phyloP scores from a whole-genome alignment of 108 stramenopile species.

The Cyclotella baltica region DNA sequence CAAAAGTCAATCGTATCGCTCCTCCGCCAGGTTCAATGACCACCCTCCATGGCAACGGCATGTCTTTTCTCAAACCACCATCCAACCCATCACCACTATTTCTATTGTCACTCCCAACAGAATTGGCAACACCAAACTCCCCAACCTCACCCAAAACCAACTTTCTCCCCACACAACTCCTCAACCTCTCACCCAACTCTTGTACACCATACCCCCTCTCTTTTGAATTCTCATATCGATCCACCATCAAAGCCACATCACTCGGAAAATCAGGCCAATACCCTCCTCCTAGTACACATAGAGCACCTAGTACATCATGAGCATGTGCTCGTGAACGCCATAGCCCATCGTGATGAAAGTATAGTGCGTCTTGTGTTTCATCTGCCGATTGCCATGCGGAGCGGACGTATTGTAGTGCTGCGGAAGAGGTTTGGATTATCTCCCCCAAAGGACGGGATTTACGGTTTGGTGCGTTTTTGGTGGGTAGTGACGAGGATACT shows the following conservation, averaged over 20 bases:
- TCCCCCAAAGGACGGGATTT: slow-evolving; percentile 29
- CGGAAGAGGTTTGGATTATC: slow-evolving; percentile 57
- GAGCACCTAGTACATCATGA: slow-evolving; percentile 82
- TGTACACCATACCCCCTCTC: slow-evolving; percentile 62
- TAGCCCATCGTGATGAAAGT: slow-evolving; percentile 85
- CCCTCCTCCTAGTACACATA: slow-evolving; percentile 60
- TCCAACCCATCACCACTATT: not conserved
- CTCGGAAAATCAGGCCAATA: slow-evolving; percentile 77
- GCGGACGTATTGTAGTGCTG: slow-evolving; percentile 71
- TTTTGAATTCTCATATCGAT: slow-evolving; percentile 66
- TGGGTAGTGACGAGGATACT: slow-evolving; percentile 59
- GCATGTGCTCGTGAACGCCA: slow-evolving; percentile 65
- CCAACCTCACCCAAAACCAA: slow-evolving; percentile 83
- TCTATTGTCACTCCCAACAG: not conserved
- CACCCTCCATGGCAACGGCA: slow-evolving; percentile 50
- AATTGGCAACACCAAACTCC: slow-evolving; percentile 5
- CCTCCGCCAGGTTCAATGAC: slow-evolving; percentile 42
- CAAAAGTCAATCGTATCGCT: slow-evolving; percentile 76
- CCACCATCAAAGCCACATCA: slow-evolving; percentile 67
- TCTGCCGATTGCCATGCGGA: slow-evolving; percentile 77
- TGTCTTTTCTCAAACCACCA: not conserved
- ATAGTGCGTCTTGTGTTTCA: slow-evolving; percentile 90
- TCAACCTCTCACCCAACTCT: slow-evolving; percentile 70
- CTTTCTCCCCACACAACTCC: slow-evolving; percentile 80
- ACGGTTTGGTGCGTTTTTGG: slow-evolving; percentile 1